Base-by-base conservation (phyloP, 768 basidiomycete genomes). In the Podaxis sp. region DNA sequence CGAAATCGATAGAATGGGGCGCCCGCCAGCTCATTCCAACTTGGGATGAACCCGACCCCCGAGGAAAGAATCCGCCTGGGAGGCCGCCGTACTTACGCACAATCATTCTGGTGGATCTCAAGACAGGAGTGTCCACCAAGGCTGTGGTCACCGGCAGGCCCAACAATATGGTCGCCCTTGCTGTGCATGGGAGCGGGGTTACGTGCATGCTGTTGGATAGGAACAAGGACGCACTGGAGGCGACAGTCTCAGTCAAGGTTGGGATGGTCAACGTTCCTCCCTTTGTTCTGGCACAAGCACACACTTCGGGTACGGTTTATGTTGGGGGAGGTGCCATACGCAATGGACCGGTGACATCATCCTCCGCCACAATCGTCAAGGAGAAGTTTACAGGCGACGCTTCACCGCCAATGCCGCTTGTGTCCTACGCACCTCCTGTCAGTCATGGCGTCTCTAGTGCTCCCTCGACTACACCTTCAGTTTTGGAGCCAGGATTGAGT, bases 241-340 rank as follows among this genome's bases (percentile, higher is more conserved):
- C 61, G 17, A 49, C 61, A 5, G 52, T 63, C 8, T 41, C 57
- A n/a, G 29, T 24, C 12, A 58, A 66, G 37, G 68, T 69, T 15
- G 69, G 66, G 11, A 70, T 70, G 69, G 63, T 38, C 7, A 69
- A 68, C 52, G 17, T 71, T 3, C 68, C 70, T 1, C 56, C 70
- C 12, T 71, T 69, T 47, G 62, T 68, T 4, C 61, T 71, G 3
- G 61, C 61, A 12, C 54, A 62, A 19, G 41, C 54, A 24, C 37
- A 55, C 22, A 24, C 38, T 1, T 49, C 55, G 4, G 61, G 54
- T 4, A 62, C 61, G 17, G 55, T 62, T 11, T 62, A 62, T 5
- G 61, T 62, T n/a, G 53, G 61, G 0, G 43, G 54, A 19, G n/a
- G 37, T 24, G 29, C 29, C 29, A 8, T 9, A 33, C 29, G 8